Evolutionary conservation across 139 green algal species (phyloP).

Genomic region (Protoeuglena noctilucae): DNA sequence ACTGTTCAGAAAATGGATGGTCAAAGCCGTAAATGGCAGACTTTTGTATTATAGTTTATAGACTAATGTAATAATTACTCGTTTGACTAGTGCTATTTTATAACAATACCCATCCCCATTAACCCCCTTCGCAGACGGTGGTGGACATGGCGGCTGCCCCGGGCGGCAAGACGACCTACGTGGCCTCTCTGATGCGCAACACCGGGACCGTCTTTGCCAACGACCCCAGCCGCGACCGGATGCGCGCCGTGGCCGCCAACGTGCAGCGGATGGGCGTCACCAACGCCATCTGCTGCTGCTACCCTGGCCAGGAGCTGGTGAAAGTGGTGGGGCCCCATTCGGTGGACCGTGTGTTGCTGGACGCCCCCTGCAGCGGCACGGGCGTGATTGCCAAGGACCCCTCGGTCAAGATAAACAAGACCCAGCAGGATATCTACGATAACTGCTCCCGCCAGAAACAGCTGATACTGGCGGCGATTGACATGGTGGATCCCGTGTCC

Average conservation of each 20-base stretch:
- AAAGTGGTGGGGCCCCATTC: constrained; percentile 63
- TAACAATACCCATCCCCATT: no score
- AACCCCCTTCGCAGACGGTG: no score
- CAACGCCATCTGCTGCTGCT: constrained; percentile 74
- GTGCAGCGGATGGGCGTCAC: constrained; percentile 9
- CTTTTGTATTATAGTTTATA: no score
- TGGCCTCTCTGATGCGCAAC: constrained; percentile 90
- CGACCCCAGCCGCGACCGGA: constrained; percentile 80
- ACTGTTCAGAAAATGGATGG: no score
- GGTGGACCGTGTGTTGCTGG: constrained; percentile 86
- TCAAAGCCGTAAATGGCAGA: no score
- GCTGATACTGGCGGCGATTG: constrained; percentile 91
- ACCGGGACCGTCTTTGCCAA: constrained; percentile 89
- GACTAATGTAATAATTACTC: no score
- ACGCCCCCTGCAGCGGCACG: constrained; percentile 94
- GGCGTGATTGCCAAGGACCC: constrained; percentile 90
- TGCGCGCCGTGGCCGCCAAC: constrained; percentile 60
- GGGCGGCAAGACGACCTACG: constrained; percentile 97
- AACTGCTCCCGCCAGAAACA: constrained; percentile 90
- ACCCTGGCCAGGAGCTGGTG: constrained; percentile 70
- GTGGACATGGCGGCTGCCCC: constrained; percentile 94
- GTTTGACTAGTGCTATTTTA: no score
- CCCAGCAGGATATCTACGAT: constrained; percentile 72
- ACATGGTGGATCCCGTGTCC: constrained; percentile 72
- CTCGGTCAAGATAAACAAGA: constrained; percentile 80